phyloP scores from a whole-genome alignment of 192 early-diverging fungal genomes.

The Podila verticillata region DNA sequence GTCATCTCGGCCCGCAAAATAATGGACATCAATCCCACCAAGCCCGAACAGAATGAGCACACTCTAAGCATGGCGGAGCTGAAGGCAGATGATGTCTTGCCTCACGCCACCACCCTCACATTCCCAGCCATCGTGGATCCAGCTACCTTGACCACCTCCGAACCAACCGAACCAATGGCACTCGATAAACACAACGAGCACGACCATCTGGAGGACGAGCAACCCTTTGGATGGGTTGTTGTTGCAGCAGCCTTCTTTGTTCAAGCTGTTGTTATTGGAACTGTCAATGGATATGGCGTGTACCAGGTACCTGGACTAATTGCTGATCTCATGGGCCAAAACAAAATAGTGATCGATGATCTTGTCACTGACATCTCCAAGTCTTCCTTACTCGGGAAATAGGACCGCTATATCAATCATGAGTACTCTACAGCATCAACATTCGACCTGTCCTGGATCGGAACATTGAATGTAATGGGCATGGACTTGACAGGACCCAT shows the following conservation, averaged over 20 bases:
- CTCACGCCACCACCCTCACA: no score
- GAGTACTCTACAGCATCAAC: constrained; percentile 48
- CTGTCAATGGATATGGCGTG: constrained; percentile 63
- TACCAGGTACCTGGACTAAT: constrained; percentile 47
- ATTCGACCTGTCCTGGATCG: constrained; percentile 61
- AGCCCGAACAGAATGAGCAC: no score
- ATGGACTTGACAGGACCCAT: constrained; percentile 60
- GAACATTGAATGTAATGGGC: constrained; percentile 58
- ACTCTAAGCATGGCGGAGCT: no score
- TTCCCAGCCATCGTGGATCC: no score
- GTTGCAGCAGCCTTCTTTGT: constrained; percentile 60
- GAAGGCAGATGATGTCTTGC: no score
- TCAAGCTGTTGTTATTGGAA: constrained; percentile 62
- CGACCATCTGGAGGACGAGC: constrained; percentile 24
- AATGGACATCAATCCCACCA: no score
- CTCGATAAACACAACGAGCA: neutral
- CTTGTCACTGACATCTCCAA: constrained; percentile 32
- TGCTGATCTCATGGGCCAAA: neutral
- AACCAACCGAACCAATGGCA: no score
- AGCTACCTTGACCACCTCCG: no score
- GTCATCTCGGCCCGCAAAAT: no score
- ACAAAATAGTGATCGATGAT: neutral
- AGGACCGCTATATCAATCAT: constrained; percentile 38
- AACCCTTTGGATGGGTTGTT: constrained; percentile 61
- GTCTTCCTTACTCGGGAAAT: neutral